A percentile compares a stretch with the other conserved stretches of the same genome.
phyloP scores from a whole-genome alignment of 2,329 filamentous ascomycete species.

The Paecilomyces sp. region DNA sequence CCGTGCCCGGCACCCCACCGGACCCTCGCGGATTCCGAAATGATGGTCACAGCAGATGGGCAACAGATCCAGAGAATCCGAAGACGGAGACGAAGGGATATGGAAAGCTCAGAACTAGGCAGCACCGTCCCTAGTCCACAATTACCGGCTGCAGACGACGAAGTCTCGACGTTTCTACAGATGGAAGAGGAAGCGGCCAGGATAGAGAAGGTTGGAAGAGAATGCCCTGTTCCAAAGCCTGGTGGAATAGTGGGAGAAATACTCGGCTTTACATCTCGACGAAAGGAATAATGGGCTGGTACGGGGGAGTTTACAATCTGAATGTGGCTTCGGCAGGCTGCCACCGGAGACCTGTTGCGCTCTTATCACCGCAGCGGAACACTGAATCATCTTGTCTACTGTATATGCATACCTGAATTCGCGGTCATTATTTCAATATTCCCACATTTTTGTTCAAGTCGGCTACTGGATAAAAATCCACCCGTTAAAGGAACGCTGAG shows the following conservation, averaged over 20 bases:
- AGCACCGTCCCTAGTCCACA: slow-evolving; percentile 8
- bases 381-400: not conserved
- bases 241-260: slow-evolving; percentile 68
- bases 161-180: slow-evolving; percentile 38
- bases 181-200: slow-evolving; percentile 33
- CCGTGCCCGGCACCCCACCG: slow-evolving; percentile 80
- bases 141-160: slow-evolving; percentile 23
- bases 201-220: slow-evolving; percentile 48
- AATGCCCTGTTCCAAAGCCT: slow-evolving; percentile 91
- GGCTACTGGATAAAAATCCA: not conserved
- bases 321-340: not conserved
- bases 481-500: not conserved
- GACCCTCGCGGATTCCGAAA: slow-evolving; percentile 63
- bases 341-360: not conserved
- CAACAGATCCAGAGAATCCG: slow-evolving; percentile 33
- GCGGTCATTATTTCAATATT: not conserved
- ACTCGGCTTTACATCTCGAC: slow-evolving; percentile 51
- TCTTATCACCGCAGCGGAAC: not conserved
- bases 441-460: not conserved
- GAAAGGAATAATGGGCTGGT: slow-evolving; percentile 4
- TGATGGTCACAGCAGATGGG: slow-evolving; percentile 34
- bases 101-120: slow-evolving; percentile 11
- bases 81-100: slow-evolving; percentile 28
- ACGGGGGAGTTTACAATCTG: not conserved
- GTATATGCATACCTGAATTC: not conserved